These are phyloP conservation scores for Phialemoniopsis sp. DNA, from an alignment of 2,329 filamentous ascomycete genomes.

Conservation along the genomic window DNA sequence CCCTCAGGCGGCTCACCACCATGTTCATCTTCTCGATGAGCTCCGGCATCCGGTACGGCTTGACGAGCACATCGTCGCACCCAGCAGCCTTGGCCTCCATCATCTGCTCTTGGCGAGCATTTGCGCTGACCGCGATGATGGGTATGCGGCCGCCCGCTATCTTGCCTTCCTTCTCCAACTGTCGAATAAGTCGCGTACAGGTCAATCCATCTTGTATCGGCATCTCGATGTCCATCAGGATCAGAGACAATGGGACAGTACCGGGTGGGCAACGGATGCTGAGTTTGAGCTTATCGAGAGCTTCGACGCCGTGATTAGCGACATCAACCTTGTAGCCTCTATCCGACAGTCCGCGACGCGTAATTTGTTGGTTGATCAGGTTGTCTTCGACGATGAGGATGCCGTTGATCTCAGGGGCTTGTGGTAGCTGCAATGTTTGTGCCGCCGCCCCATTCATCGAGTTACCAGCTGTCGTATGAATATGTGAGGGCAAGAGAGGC, in stretches of 20 bases:
- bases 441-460: neutral
- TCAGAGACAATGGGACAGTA: constrained; percentile 45
- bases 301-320: constrained; percentile 54
- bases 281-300: constrained; percentile 40
- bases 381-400: constrained; percentile 59
- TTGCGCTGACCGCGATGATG: constrained; percentile 65
- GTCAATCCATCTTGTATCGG: constrained; percentile 68
- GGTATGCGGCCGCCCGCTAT: constrained; percentile 50
- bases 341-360: constrained; percentile 44
- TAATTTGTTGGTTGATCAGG: constrained; percentile 54
- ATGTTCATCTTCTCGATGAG: constrained; percentile 55
- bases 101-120: constrained; percentile 61
- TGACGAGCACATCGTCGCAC: constrained; percentile 65
- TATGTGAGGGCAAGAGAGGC: neutral
- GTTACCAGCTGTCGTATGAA: neutral
- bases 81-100: constrained; percentile 44
- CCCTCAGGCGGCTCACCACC: constrained; percentile 27
- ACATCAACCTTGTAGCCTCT: constrained; percentile 46
- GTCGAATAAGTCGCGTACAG: constrained; percentile 60
- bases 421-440: neutral
- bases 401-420: constrained; percentile 25
- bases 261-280: constrained; percentile 16
- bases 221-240: constrained; percentile 78
- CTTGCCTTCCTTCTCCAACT: constrained; percentile 50
- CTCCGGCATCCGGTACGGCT: constrained; percentile 64